Base-by-base conservation (phyloP, 2,329 filamentous ascomycete species). In the Xylaria polymorpha region DNA sequence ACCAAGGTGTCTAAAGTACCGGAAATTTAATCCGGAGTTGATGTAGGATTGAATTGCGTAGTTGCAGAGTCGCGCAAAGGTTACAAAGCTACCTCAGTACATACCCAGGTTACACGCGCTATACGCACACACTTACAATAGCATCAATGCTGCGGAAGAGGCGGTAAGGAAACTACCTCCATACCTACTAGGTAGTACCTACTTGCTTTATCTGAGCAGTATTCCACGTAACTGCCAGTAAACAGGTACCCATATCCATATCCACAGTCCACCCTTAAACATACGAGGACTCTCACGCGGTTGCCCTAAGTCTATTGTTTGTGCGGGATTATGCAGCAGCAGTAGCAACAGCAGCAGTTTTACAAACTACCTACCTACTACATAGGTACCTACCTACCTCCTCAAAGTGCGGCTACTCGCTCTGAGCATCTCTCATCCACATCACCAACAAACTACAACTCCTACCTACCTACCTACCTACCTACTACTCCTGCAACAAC, bases 391-490 rank as follows among this genome's bases (percentile, higher is more conserved):
- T n/a, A n/a, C n/a, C n/a, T n/a, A n/a, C n/a, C n/a, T n/a, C 25
- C 25, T 29, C 4, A 4, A 41, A 14, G 37, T 1, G 4, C 12
- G 37, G 7, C 5, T 18, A 14, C 43, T 20, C 22, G 37, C 20
- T 3, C 9, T 10, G 15, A 39, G 35, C 51, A 9, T 18, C 25
- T 29, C 4, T 29, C 25, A 14, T 22, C 10, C 14, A 39, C 35
- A n/a, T 53, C n/a, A 22, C 4, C 51, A 56, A 35, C 50, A 56
- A 51, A 22, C 51, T 1, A 22, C 32, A 39, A 56, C 51, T 56
- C 51, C 51, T 57, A 43, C 18, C 18, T 20, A 35, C 29, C 20
- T 56, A 39, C 53, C 9, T 20, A 35, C 50, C 46, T 56, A 39
- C 53, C 9, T 14, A 6, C 50, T 20, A 37, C 50, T 22, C 18